Base-by-base conservation (phyloP, 2,329 filamentous ascomycete genomes). In the Alternaria longipes region DNA sequence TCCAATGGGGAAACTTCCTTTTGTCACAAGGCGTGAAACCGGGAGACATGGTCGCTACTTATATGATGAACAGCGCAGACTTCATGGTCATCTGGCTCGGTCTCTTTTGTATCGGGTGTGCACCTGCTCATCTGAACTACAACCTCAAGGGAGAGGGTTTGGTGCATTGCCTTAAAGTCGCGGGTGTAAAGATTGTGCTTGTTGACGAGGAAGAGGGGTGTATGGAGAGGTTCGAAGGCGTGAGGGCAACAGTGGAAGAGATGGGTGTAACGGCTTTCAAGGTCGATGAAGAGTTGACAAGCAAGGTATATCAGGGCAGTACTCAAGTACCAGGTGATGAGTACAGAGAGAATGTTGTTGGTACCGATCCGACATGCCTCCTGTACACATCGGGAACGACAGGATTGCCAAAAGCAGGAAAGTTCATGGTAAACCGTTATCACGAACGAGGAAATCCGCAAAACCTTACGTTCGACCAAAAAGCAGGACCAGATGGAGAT, bases 381-480 rank as follows among this genome's bases (percentile, higher is more conserved):
- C 86, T 93, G 59, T 93, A 92, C 74, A 93, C 91, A 0, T 88
- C 87, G 54, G 91, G 91, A 22, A 93, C 91, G 0, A 93, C 91
- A 0, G 91, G 91, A 0, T 74, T 91, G 59, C 90, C 91, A 3
- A 93, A 93, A 74, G 74, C 67, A 8, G 69, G 69, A 8, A 73
- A 72, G 38, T 76, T 72, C 54, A 71, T 67, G 49, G 63, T 74
- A 4, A 66, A 54, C 11, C 70, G 74, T 20, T 75, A 64, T 53
- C 71, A 76, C 36, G 73, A 73, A 2, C 66, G 81, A 4, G 74
- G 80, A 3, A 67, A 69, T 30, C 67, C 79, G 1, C 75, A 80
- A 1, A 73, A 74, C 7, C 66, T 73, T 1, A 63, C 73, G 1
- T 76, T 75, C 24, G 74, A 71, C 20, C 75, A 81, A 34, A 73